Conservation (phyloP, 1,284 basidiomycete genomes). For the Boletus sp. region DNA sequence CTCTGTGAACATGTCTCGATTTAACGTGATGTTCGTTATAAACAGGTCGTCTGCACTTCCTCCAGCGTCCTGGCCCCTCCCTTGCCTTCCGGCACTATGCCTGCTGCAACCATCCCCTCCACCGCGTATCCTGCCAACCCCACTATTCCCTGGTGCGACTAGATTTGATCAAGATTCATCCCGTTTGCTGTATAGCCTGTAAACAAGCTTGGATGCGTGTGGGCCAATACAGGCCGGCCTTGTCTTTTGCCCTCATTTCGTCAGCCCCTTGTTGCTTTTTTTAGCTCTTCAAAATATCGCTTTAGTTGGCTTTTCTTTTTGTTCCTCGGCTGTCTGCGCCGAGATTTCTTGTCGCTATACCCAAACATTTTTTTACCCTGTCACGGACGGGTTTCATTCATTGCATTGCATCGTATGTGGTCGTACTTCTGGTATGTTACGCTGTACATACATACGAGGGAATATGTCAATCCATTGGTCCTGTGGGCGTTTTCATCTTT, state of each 20-base stretch:
- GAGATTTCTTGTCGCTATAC: constrained; percentile 24
- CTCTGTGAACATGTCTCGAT: background rate
- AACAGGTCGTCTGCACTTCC: constrained; percentile 56
- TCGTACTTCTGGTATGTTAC: constrained; percentile 27
- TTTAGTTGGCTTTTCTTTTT: constrained; percentile 1
- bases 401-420: constrained; percentile 22
- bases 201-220: constrained; percentile 4
- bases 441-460: constrained; percentile 24
- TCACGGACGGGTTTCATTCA: constrained; percentile 5
- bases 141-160: constrained; percentile 61
- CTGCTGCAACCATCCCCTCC: constrained; percentile 37
- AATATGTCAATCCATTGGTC: constrained; percentile 16
- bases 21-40: background rate
- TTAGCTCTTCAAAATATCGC: background rate
- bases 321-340: constrained; percentile 1
- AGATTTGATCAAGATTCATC: constrained; percentile 17
- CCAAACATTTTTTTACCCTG: constrained; percentile 14
- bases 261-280: background rate
- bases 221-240: constrained; percentile 29
- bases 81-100: constrained; percentile 35
- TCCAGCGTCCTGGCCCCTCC: constrained; percentile 40
- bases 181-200: background rate
- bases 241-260: constrained; percentile 17
- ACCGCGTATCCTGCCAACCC: constrained; percentile 34
- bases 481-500: constrained; percentile 9